Base-by-base conservation (phyloP, 2,329 filamentous ascomycete species). In the Hortaea sp. region DNA sequence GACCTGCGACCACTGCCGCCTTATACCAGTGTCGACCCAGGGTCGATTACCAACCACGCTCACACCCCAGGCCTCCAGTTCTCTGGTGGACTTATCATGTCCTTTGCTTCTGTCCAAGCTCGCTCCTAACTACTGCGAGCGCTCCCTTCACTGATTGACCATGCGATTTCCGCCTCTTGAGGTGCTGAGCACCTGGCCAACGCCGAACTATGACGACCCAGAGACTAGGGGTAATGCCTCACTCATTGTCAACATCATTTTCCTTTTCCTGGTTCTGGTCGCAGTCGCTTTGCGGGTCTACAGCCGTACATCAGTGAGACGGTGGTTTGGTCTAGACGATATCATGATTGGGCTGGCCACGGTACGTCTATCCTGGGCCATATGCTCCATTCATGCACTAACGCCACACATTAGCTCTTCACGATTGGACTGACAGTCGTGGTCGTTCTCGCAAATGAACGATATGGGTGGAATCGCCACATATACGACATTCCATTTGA, bases 311-410 rank as follows among this genome's bases (percentile, higher is more conserved):
- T 53, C 57, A 4, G 58, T 70, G 29, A 70, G 69, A 49, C 58
- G 63, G 38, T 67, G 66, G 63, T 66, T 70, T 41, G 68, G 69
- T 3, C 53, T 62, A 29, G 69, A 72, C 46, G 69, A 72, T 49
- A 44, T 60, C 9, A 63, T 67, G 46, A 71, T 70, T 35, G 45
- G 62, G 0, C 49, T 70, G 13, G 66, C 69, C 11, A 52, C 66
- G 54, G 68, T 69, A 56, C 37, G 45, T 13, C 38, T 7, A 29
- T n/a, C 10, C 13, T 5, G 29, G 53, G 45, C 40, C 11, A 39
- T 29, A 28, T 44, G 13, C 39, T n/a, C n/a, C 7, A 28, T 11
- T 38, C 41, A 12, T 29, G 20, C 30, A 29, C 51, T 43, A 7
- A 50, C 54, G 47, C 31, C 41, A 5, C 12, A 1, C 6, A 9